Evolutionary conservation across 176 grass and related monocot species (phyloP), one percentile per base, ranked within the genome.

Genomic region (Carex littledalei): DNA sequence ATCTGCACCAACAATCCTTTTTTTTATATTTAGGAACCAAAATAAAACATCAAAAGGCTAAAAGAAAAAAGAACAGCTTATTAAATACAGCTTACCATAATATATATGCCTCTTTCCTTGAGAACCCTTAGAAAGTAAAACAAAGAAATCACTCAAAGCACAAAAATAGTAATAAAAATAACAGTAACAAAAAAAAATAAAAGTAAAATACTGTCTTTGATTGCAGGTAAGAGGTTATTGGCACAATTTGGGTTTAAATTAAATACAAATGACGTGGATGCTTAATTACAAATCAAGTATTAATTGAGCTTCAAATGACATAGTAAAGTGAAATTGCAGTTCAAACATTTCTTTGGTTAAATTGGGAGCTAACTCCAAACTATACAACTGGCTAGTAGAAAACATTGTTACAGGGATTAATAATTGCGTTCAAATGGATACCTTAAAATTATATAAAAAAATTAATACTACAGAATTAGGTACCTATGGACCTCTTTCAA

Each of bases 401-500:
- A 50, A 50, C 10, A 50, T 50, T 50, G 47, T 50, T 50, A 12
- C 47, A 50, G 47, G 47, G 47, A 50, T 12, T 50, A 50, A 50
- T 50, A 50, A 50, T 50, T 50, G 9, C 6, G 47, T 10, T 12
- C 9, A 50, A 50, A 12, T 50, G 47, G 47, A 2, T 10, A 10
- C 47, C 47, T 50, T 50, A 50, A 10, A 50, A 50, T 50, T 50
- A 50, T 50, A 50, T 47, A 7, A 59, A 22, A 16, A 39, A 14
- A 39, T 67, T 67, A 85, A 57, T 9, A 20, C 4, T 9, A 20
- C 4, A 20, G 32, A 22, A 13, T 14, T 57, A 9, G 59, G 71
- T 87, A 95, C 95, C 93, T 94, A 57, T 87, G 84, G 58, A 95
- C 89, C 86, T 98, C 95, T 17, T 90, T 89, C 79, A 98, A 67